Evolutionary conservation across 257 asterid genomes (phyloP).

Genomic region (Schizonepeta tenuifolia): DNA sequence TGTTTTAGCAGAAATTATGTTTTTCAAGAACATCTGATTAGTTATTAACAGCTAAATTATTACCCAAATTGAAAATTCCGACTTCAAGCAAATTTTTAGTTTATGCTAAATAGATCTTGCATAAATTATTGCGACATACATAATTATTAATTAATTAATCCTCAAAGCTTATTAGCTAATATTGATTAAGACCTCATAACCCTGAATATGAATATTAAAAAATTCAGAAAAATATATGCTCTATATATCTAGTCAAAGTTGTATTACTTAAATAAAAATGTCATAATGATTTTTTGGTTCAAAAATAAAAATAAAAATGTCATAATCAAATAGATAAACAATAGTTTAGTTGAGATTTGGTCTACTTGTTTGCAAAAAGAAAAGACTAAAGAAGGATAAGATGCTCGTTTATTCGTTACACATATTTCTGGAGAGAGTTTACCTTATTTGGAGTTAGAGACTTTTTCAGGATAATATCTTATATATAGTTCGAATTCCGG

Average conservation of each 20-base stretch:
- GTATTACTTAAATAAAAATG: conserved; percentile 14
- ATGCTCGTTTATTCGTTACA: conserved; percentile 30
- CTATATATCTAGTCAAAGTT: conserved; percentile 18
- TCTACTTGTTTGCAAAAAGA: conserved; percentile 6
- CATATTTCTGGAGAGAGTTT: conserved; percentile 20
- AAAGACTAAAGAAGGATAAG: background rate
- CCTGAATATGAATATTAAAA: background rate
- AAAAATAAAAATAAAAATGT: conserved; percentile 24
- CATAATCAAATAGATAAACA: conserved; percentile 9
- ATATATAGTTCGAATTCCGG: too few relatives aligned
- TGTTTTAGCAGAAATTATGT: background rate
- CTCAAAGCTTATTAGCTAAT: background rate
- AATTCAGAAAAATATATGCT: background rate
- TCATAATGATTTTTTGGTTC: too few relatives aligned
- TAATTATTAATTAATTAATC: background rate
- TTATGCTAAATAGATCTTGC: background rate
- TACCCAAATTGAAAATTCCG: too few relatives aligned
- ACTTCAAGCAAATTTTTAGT: too few relatives aligned
- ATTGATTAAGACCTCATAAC: too few relatives aligned
- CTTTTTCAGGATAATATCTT: too few relatives aligned
- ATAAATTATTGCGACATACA: background rate
- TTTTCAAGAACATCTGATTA: too few relatives aligned
- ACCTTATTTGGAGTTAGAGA: conserved; percentile 8
- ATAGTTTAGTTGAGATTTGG: conserved; percentile 29
- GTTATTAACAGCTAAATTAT: too few relatives aligned